Conservation (phyloP, 768 basidiomycete genomes). For the Lyophyllum decastes region DNA sequence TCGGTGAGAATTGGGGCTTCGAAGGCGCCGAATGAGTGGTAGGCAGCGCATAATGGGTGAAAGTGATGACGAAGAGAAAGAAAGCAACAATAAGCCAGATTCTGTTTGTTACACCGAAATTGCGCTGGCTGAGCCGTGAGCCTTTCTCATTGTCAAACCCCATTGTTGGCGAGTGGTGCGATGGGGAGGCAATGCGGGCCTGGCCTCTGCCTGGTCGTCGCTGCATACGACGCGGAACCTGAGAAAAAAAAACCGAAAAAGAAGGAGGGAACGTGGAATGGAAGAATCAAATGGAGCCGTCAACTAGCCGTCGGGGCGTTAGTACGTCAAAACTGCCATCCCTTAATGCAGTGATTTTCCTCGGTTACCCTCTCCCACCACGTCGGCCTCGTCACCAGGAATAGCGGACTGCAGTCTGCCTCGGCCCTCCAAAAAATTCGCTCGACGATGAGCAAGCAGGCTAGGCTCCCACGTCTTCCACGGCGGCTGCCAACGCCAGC, state of each 20-base stretch:
- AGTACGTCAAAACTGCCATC: neutral
- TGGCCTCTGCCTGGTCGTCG: conserved; percentile 53
- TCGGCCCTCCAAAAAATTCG: neutral
- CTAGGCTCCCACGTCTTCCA: conserved; percentile 25
- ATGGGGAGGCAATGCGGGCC: conserved; percentile 57
- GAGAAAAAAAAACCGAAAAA: conserved; percentile 17
- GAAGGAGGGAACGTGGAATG: conserved; percentile 21
- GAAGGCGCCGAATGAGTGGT: conserved; percentile 27
- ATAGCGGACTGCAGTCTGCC: too few relatives aligned
- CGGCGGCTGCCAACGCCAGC: conserved; percentile 54
- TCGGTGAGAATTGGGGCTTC: conserved; percentile 37
- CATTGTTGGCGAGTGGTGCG: conserved; percentile 43
- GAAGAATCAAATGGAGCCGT: conserved; percentile 3
- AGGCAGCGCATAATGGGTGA: conserved; percentile 60
- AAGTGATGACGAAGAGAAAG: conserved; percentile 53
- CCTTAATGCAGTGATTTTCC: neutral
- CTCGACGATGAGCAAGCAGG: conserved; percentile 11
- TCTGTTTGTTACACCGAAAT: conserved; percentile 63
- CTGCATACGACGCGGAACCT: conserved; percentile 47
- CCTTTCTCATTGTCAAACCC: conserved; percentile 48
- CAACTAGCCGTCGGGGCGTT: neutral
- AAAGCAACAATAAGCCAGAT: conserved; percentile 64
- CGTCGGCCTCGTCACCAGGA: neutral
- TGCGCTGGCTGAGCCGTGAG: conserved; percentile 58
- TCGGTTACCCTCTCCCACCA: neutral